A percentile compares a stretch with the other conserved stretches of the same genome.
Conservation (phyloP, 176 grass and related monocot species). For the Carex kokanica region DNA sequence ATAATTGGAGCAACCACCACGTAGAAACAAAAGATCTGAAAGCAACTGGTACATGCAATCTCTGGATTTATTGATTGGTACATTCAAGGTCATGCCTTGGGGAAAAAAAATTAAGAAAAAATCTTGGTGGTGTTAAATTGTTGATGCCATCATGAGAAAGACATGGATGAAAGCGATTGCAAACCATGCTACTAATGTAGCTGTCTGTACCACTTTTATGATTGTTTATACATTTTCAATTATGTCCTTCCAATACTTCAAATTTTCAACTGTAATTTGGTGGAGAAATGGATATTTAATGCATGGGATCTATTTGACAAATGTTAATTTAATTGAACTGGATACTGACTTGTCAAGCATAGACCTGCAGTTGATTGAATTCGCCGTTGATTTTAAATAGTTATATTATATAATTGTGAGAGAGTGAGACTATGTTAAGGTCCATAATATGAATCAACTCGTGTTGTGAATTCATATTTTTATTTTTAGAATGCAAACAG, state of each 20-base stretch:
- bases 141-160: not conserved
- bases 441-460: no score
- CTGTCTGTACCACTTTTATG: not conserved
- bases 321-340: not conserved
- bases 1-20: not conserved
- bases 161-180: slow-evolving; percentile 12
- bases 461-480: no score
- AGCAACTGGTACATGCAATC: slow-evolving; percentile 18
- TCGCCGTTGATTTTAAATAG: not conserved
- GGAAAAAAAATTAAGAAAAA: no score
- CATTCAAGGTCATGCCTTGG: not conserved
- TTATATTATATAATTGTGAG: no score
- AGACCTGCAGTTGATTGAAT: no score
- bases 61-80: slow-evolving; percentile 16
- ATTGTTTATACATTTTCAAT: not conserved
- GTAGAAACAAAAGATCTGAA: slow-evolving; percentile 16
- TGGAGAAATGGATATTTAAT: not conserved
- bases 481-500: no score
- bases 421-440: no score
- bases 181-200: not conserved
- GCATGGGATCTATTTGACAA: not conserved
- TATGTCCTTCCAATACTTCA: not conserved
- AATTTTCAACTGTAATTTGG: not conserved
- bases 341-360: no score
- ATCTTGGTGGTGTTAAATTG: no score